Evolutionary conservation across 495 filamentous ascomycete species (phyloP).

Genomic region (Aspergillus haitiensis): DNA sequence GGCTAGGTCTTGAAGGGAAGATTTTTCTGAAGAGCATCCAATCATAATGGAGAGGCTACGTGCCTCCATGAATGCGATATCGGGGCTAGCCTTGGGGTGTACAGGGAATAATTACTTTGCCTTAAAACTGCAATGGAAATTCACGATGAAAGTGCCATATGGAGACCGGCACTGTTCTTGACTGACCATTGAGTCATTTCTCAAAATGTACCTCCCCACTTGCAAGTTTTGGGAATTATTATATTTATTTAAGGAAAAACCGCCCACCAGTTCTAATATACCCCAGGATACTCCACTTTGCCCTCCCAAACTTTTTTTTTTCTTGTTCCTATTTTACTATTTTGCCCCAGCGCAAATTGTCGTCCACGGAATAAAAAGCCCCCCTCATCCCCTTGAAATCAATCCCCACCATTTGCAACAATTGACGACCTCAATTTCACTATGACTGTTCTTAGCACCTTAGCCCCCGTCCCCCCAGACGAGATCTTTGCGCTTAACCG

Average conservation of each 20-base stretch:
- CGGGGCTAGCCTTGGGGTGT: constrained; percentile 8
- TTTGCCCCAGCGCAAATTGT: constrained; percentile 4
- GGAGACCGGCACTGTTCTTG: too few species aligned
- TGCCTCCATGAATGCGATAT: constrained; percentile 25
- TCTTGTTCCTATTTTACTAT: neutral
- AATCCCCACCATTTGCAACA: neutral
- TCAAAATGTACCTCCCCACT: neutral
- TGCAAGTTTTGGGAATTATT: too few species aligned
- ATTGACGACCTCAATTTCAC: constrained; percentile 12
- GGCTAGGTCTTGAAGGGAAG: constrained; percentile 13
- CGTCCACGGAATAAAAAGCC: neutral
- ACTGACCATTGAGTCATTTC: constrained; percentile 1
- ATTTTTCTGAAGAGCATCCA: constrained; percentile 9
- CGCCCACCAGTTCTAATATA: constrained; percentile 6
- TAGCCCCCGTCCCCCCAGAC: constrained; percentile 46
- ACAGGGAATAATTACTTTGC: constrained; percentile 5
- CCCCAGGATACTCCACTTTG: constrained; percentile 4
- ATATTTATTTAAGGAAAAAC: neutral
- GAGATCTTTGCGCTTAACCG: constrained; percentile 52
- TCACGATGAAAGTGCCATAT: too few species aligned
- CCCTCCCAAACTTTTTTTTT: constrained; percentile 2
- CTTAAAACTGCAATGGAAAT: neutral
- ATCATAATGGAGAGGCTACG: constrained; percentile 15
- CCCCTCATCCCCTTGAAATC: neutral
- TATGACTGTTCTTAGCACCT: constrained; percentile 37